These are phyloP conservation scores for Penicillium riverlandense DNA, from an alignment of 495 filamentous ascomycete species.

Conservation along the genomic window DNA sequence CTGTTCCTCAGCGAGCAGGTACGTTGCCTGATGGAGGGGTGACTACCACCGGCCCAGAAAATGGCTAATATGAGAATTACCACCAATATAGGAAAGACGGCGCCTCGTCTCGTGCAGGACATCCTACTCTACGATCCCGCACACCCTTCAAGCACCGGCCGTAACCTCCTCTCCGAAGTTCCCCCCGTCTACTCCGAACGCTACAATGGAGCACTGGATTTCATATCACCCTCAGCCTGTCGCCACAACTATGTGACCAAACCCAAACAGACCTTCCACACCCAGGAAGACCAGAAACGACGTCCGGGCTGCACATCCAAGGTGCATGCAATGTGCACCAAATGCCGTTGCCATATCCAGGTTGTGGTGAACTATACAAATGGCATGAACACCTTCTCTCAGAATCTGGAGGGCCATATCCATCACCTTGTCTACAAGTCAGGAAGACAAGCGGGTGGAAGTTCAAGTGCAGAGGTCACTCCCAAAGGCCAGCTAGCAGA, in stretches of 20 bases:
- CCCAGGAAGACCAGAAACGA: conserved; percentile 26
- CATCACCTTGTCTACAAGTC: conserved; percentile 42
- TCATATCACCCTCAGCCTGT: conserved; percentile 40
- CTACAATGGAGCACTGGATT: conserved; percentile 20
- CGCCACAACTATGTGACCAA: conserved; percentile 50
- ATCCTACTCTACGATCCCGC: conserved; percentile 50
- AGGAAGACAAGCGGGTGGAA: conserved; percentile 21
- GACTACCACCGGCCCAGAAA: no score
- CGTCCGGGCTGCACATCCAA: conserved; percentile 36
- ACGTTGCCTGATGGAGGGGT: conserved; percentile 5
- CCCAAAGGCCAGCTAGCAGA: conserved; percentile 29
- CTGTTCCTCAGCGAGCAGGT: conserved; percentile 29
- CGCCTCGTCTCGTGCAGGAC: conserved; percentile 54
- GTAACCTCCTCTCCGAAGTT: conserved; percentile 47
- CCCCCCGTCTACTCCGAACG: conserved; percentile 35
- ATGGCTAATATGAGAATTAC: no score
- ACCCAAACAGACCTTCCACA: conserved; percentile 40
- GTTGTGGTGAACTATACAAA: conserved; percentile 37
- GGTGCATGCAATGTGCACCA: conserved; percentile 47
- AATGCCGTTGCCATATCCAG: conserved; percentile 50
- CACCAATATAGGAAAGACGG: conserved; percentile 47
- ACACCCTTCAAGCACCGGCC: conserved; percentile 34
- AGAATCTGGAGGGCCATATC: conserved; percentile 23
- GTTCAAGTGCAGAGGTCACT: conserved; percentile 17
- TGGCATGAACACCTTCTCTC: conserved; percentile 8